Base-by-base conservation (phyloP, 1,284 basidiomycete genomes). In the Moesziomyces antarcticus region DNA sequence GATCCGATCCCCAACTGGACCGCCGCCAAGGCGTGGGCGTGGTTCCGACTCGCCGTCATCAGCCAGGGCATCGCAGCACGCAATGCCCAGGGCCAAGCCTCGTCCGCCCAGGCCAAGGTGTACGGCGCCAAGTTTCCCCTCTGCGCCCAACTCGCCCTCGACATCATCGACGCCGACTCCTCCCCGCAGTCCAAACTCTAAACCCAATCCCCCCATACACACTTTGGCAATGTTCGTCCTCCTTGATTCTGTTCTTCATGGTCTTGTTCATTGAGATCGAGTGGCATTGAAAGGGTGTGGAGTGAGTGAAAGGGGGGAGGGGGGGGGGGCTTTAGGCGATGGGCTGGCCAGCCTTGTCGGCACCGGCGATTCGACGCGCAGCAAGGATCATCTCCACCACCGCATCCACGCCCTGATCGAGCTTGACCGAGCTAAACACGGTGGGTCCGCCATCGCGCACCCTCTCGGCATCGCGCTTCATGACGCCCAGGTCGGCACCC, bases 401-500 rank as follows among this genome's bases (percentile, higher is more conserved):
- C 62, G 93, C 92, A 48, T 93, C 89, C 2, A 98, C 90, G 0
- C 93, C 94, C 62, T 89, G 89, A 30, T 87, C 88, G 62, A 93
- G 87, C 82, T 92, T 91, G 55, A 99, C 90, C 67, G 92, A 92
- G 0, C 93, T 90, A 85, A 99, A 99, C 21, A 97, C 84, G 0
- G 96, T 98, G 1, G 96, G 96, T 0, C 96, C 96, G 59, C 91
- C 89, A 53, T 96, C 96, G 30, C 96, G 89, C 93, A 99, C 98
- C 66, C 91, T 86, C 78, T 91, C 93, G 3, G 96, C 89, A 84
- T 99, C 96, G 30, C 94, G 89, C 62, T 90, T 90, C 96, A 99
- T 99, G 22, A 99, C 93, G 56, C 92, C 91, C 43, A 99, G 88
- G 1, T 94, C 96, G 0, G 96, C 96, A 40, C 91, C 91, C 62